Evolutionary conservation across 495 filamentous ascomycete genomes (phyloP), one percentile per base, ranked within the genome.

Genomic region (Thermothielavioides terrestris): DNA sequence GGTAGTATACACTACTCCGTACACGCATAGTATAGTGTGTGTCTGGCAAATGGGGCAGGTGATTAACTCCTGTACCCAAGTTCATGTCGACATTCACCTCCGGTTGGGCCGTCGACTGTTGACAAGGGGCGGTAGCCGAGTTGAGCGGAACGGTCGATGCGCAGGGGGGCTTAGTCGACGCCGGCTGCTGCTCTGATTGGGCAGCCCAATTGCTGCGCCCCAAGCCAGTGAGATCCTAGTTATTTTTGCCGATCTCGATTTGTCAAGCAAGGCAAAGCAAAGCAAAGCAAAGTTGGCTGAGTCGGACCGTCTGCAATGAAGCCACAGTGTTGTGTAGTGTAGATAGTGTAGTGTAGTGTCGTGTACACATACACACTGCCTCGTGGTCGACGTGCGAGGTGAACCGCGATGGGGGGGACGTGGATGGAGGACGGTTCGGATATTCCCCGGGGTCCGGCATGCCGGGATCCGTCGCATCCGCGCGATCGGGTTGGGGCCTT

Each of bases 211-310:
- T 40, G 30, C 58, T 53, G 58, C 52, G 48, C 51, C 50, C 41
- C 51, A 27, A 48, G 49, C 48, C 31, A 39, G 58, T 57, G 46
- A 55, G 58, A 60, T 60, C 54, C 54, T 57, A 57, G 54, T 60
- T 57, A 57, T 41, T 54, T 57, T 36, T 45, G 26, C 18, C 34
- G 22, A 48, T 25, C 9, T 18, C 26, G 37, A 23, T n/a, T n/a
- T n/a, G n/a, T n/a, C n/a, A n/a, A n/a, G n/a, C n/a, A n/a, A n/a
- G n/a, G n/a, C n/a, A n/a, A n/a, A n/a, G n/a, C n/a, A n/a, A n/a
- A n/a, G n/a, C n/a, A n/a, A n/a, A n/a, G n/a, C n/a, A n/a, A n/a
- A n/a, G n/a, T n/a, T n/a, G n/a, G n/a, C n/a, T n/a, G n/a, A n/a
- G n/a, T n/a, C n/a, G n/a, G n/a, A n/a, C n/a, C n/a, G n/a, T n/a